Evolutionary conservation across 805 yeast species (phyloP), one percentile per base, ranked within the genome.

Genomic region (Ogataea sp.): DNA sequence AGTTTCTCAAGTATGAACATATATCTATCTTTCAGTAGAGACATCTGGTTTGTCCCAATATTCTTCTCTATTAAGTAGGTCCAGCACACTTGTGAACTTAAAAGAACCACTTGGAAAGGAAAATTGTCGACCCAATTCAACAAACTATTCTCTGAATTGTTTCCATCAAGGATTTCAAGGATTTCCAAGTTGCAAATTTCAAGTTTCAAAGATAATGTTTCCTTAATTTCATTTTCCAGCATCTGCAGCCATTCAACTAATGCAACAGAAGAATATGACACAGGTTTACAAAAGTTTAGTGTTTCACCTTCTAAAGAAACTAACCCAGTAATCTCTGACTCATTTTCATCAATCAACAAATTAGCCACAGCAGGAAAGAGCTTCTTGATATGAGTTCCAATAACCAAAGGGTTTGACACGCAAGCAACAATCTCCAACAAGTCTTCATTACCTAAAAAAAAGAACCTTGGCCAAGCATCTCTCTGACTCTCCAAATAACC

Each of bases 381-480:
- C 50, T 83, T 84, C 35, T 67, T 65, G 37, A 88, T 59, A 50
- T 82, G 88, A 34, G 66, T 70, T 15, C 79, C 77, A 4, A 80
- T 64, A 6, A 66, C 47, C 2, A 34, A 32, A 2, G 75, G 48
- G 45, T 79, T 72, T 5, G 54, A 60, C 0, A 76, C 62, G 38
- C 80, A 71, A 2, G 97, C 96, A 27, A 90, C 71, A 30, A 90
- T 72, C 44, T 86, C 95, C 26, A 90, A 62, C 24, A 90, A 60
- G 54, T 90, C 96, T 43, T 88, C 96, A 54, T 90, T 90, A 6
- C 97, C 96, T 21, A 90, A 62, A 53, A 90, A 89, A 51, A 81
- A 88, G 40, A 88, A 80, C 35, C 97, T 68, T 1, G 96, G 89
- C 50, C 83, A 90, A 1, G 68, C 43, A 32, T 73, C 80, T 45